These are phyloP conservation scores for Neurospora sp. DNA, from an alignment of 495 filamentous ascomycete genomes.

Conservation along the genomic window DNA sequence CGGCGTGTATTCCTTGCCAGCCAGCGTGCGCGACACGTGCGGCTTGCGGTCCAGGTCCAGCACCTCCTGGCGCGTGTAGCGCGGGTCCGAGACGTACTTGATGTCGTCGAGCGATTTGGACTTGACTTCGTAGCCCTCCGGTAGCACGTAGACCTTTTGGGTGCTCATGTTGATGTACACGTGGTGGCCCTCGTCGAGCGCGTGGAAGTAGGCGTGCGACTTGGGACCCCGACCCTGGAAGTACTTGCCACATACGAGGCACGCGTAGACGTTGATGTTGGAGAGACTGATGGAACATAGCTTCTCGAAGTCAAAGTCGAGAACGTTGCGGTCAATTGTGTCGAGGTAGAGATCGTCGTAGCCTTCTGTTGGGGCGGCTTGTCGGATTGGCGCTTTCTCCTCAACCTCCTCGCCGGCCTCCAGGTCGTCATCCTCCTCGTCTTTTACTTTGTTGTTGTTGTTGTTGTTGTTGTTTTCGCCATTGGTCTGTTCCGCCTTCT, in stretches of 20 bases:
- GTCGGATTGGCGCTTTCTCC: constrained; percentile 45
- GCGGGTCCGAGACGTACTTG: constrained; percentile 95
- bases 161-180: constrained; percentile 96
- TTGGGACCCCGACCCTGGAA: constrained; percentile 90
- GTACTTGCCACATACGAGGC: constrained; percentile 94
- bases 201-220: constrained; percentile 95
- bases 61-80: constrained; percentile 69
- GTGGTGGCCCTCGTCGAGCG: constrained; percentile 88
- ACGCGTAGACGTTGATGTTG: constrained; percentile 98
- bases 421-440: constrained; percentile 5
- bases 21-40: constrained; percentile 65
- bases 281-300: constrained; percentile 90
- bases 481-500: background rate
- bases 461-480: background rate
- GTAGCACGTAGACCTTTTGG: constrained; percentile 90
- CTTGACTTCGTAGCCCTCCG: constrained; percentile 94
- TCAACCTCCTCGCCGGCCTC: constrained; percentile 26
- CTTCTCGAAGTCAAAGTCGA: constrained; percentile 98
- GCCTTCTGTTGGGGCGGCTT: constrained; percentile 71
- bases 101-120: constrained; percentile 96
- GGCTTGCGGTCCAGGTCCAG: constrained; percentile 68
- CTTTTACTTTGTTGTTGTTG: background rate
- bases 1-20: constrained; percentile 74
- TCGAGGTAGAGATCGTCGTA: constrained; percentile 96
- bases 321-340: constrained; percentile 79